Conservation (phyloP, 345 rosid species). For the Capsella bursapastoris region DNA sequence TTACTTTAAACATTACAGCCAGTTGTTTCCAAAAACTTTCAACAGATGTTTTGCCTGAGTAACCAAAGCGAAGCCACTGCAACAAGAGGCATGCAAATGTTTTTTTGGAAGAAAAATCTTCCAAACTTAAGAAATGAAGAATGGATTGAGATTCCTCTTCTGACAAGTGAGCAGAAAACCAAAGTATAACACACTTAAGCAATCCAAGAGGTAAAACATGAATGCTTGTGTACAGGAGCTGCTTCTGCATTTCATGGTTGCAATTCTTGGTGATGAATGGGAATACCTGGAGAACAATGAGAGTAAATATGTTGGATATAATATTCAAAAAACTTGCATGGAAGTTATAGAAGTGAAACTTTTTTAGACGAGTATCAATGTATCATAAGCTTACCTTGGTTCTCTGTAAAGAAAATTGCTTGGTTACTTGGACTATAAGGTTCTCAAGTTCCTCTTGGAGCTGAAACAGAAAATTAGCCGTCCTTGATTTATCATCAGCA, state of each 20-base stretch:
- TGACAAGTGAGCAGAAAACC: slow-evolving; percentile 72
- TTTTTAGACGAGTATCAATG: background rate
- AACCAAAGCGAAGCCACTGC: slow-evolving; percentile 67
- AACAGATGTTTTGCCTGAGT: slow-evolving; percentile 59
- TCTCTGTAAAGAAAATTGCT: slow-evolving; percentile 58
- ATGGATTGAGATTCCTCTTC: slow-evolving; percentile 58
- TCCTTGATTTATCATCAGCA: slow-evolving; percentile 38
- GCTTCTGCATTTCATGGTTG: slow-evolving; percentile 61
- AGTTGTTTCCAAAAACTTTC: slow-evolving; percentile 59
- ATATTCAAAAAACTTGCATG: background rate
- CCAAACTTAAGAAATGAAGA: slow-evolving; percentile 52
- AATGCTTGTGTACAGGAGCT: slow-evolving; percentile 61
- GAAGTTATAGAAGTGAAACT: background rate
- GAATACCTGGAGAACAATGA: slow-evolving; percentile 53
- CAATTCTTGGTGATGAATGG: slow-evolving; percentile 56
- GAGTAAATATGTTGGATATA: background rate
- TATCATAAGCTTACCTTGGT: slow-evolving; percentile 53
- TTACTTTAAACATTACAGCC: slow-evolving; percentile 53
- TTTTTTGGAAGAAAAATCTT: slow-evolving; percentile 43
- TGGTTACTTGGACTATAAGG: slow-evolving; percentile 48
- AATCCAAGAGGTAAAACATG: slow-evolving; percentile 78
- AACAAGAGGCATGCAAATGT: slow-evolving; percentile 60
- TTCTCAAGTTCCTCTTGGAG: slow-evolving; percentile 56
- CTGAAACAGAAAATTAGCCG: slow-evolving; percentile 46
- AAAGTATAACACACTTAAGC: slow-evolving; percentile 66